These are phyloP conservation scores for Fusarium brachygibbosum DNA, from an alignment of 2,329 filamentous ascomycete species.

Conservation along the genomic window DNA sequence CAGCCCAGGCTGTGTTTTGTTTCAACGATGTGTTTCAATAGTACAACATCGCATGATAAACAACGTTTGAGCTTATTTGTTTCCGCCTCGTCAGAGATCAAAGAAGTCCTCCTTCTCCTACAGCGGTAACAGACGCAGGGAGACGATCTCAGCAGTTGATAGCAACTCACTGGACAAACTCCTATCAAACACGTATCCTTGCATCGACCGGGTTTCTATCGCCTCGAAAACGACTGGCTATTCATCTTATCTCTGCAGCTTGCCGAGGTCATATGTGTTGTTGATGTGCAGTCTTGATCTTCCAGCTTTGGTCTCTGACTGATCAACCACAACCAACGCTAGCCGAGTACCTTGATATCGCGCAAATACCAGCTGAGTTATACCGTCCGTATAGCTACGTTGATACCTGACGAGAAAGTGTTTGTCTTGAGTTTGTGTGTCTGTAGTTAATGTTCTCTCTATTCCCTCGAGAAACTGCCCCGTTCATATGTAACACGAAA, in stretches of 20 bases:
- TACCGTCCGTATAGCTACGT: too few species aligned
- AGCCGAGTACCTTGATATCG: constrained; percentile 11
- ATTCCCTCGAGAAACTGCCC: constrained; percentile 1
- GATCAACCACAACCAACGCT: constrained; percentile 15
- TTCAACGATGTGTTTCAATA: neutral
- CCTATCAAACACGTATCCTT: constrained; percentile 25
- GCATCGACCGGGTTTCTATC: constrained; percentile 2
- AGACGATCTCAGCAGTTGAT: constrained; percentile 1
- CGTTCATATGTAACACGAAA: constrained; percentile 31
- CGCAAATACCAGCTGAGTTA: neutral
- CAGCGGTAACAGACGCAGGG: neutral
- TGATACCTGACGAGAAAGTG: neutral
- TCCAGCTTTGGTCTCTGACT: neutral
- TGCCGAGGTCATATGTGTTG: neutral
- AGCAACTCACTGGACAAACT: constrained; percentile 5
- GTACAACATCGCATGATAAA: neutral
- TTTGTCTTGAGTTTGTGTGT: neutral
- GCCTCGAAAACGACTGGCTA: constrained; percentile 7
- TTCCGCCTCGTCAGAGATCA: neutral
- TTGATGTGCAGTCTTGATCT: constrained; percentile 11
- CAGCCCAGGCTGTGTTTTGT: constrained; percentile 1
- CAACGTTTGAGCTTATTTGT: neutral
- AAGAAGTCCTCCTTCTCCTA: neutral
- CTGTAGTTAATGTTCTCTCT: neutral
- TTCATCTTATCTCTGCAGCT: constrained; percentile 12